Evolutionary conservation across 345 rosid species (phyloP).

Genomic region (Cardamine resedifolia): DNA sequence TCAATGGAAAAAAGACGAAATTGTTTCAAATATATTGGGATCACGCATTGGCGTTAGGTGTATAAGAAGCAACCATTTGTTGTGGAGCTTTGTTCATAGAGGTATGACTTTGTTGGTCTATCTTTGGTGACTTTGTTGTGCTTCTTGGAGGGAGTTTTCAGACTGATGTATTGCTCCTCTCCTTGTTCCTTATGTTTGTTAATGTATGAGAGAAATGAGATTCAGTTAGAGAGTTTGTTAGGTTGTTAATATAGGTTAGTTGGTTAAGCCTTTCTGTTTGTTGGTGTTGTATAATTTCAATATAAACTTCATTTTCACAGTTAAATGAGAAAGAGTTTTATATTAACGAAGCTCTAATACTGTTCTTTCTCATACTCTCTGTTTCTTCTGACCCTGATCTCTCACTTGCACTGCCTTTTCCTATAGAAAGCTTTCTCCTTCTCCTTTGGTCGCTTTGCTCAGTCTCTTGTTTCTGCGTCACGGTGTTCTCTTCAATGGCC

Average conservation of each 20-base stretch:
- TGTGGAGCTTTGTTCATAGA: not conserved
- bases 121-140: too few species aligned
- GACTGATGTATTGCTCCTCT: too few species aligned
- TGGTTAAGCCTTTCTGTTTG: not conserved
- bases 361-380: not conserved
- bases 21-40: not conserved
- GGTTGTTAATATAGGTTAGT: too few species aligned
- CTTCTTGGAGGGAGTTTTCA: too few species aligned
- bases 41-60: conserved; percentile 12
- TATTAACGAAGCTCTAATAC: too few species aligned
- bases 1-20: conserved; percentile 5
- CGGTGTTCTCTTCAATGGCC: not conserved
- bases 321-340: too few species aligned
- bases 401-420: not conserved
- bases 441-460: not conserved
- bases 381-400: not conserved
- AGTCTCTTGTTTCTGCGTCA: not conserved
- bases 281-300: too few species aligned
- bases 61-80: not conserved
- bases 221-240: too few species aligned
- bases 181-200: too few species aligned
- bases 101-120: not conserved
- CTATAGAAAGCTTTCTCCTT: too few species aligned
- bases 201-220: too few species aligned
- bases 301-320: too few species aligned